phyloP scores from a whole-genome alignment of 208 protist genomes.

The Trypanosoma conorhini region DNA sequence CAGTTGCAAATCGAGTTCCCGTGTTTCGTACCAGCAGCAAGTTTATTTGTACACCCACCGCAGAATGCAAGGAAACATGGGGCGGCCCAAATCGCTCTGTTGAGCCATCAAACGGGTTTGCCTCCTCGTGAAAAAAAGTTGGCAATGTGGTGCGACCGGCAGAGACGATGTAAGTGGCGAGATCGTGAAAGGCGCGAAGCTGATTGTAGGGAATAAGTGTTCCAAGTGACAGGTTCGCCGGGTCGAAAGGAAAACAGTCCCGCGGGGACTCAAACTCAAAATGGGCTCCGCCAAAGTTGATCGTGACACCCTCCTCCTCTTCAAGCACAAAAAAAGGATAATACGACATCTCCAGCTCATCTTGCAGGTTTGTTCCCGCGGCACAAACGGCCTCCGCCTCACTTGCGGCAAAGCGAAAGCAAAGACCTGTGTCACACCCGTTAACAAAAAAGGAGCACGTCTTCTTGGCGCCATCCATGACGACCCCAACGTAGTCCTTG shows the following conservation, averaged over 20 bases:
- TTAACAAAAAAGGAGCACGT: slow-evolving; percentile 75
- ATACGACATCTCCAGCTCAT: slow-evolving; percentile 38
- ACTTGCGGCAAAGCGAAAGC: slow-evolving; percentile 49
- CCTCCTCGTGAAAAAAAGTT: slow-evolving; percentile 86
- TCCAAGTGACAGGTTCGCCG: slow-evolving; percentile 67
- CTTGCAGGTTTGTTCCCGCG: neutral
- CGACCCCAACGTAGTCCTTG: slow-evolving; percentile 81
- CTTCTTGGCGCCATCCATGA: slow-evolving; percentile 65
- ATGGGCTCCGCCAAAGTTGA: slow-evolving; percentile 88
- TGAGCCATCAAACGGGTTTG: slow-evolving; percentile 79
- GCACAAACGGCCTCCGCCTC: neutral
- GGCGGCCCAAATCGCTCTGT: slow-evolving; percentile 74
- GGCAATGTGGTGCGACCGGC: slow-evolving; percentile 59
- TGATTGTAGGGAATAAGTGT: slow-evolving; percentile 89
- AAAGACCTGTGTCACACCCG: slow-evolving; percentile 42
- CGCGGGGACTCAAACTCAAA: slow-evolving; percentile 84
- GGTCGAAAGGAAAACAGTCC: slow-evolving; percentile 82
- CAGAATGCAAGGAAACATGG: slow-evolving; percentile 82
- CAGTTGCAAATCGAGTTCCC: slow-evolving; percentile 67
- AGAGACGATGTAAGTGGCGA: slow-evolving; percentile 72
- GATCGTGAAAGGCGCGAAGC: slow-evolving; percentile 85
- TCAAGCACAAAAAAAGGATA: slow-evolving; percentile 77
- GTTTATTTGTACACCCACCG: slow-evolving; percentile 69
- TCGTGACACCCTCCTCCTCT: slow-evolving; percentile 53
- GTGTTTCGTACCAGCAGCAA: slow-evolving; percentile 76